Base-by-base conservation (phyloP, 495 filamentous ascomycete genomes). In the Xeromyces bisporus region DNA sequence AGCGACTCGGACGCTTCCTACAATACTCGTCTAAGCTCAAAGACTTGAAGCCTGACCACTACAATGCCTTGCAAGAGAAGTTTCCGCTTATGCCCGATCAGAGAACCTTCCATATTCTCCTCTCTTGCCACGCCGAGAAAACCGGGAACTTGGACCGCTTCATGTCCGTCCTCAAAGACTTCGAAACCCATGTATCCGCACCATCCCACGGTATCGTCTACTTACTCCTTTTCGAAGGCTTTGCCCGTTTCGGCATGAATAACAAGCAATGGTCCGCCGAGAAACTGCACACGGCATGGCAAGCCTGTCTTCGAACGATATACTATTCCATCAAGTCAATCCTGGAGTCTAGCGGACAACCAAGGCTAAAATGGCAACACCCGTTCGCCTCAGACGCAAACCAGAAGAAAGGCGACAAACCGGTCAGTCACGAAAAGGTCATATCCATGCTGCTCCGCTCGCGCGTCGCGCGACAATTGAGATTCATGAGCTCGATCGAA, bases 221-320 rank as follows among this genome's bases (percentile, higher is more conserved):
- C 26, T 34, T 58, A 7, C 43, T 58, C 3, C 57, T 93, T 15
- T 74, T 92, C 43, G 72, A 77, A 37, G 79, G 76, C 3, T 93
- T 93, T 47, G 58, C 62, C 27, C 46, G 48, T n/a, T 71, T 85
- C 47, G 83, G 81, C 11, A 67, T 70, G n/a, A 51, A 43, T 5
- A 66, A 69, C 37, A 71, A 68, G 8, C 46, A 67, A 5, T 89
- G 80, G 84, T 77, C 68, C 29, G 55, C 57, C 11, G 51, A 62
- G 38, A 60, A 63, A 23, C 60, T 86, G 9, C 54, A 66, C 29
- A 37, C 37, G 26, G 48, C 38, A 9, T 66, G 48, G 61, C 46
- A 41, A 33, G 42, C 38, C 16, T 65, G 48, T 37, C 60, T 69
- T 35, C 69, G 61, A 37, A 53, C 51, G 15, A 60, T 72, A 34